These are phyloP conservation scores for Misopates orontium DNA, from an alignment of 257 asterid genomes.

Conservation along the genomic window DNA sequence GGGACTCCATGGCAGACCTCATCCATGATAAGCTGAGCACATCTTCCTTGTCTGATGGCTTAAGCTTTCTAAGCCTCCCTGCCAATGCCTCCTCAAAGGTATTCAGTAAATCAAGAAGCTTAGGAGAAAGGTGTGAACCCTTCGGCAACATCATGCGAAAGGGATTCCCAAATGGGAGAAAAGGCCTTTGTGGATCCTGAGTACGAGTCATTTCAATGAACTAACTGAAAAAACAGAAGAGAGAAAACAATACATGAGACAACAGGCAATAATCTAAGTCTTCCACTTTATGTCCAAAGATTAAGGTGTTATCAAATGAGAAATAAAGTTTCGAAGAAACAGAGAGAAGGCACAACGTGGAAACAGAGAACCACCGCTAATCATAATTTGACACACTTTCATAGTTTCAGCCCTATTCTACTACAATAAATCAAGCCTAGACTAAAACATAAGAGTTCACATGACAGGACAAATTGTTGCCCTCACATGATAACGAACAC, in stretches of 20 bases:
- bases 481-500: too few relatives aligned
- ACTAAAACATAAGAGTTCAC: not conserved
- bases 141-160: constrained; percentile 66
- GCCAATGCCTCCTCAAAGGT: constrained; percentile 66
- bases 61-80: constrained; percentile 58
- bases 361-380: not conserved
- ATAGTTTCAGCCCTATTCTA: too few relatives aligned
- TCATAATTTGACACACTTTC: too few relatives aligned
- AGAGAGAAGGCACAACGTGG: not conserved
- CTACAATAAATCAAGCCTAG: too few relatives aligned
- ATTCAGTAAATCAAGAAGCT: constrained; percentile 57
- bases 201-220: constrained; percentile 54
- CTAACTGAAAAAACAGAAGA: constrained; percentile 37
- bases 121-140: constrained; percentile 58
- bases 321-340: too few relatives aligned
- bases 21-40: constrained; percentile 74
- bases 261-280: not conserved
- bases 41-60: constrained; percentile 56
- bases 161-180: constrained; percentile 76
- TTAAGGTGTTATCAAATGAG: not conserved
- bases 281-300: not conserved
- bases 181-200: constrained; percentile 60
- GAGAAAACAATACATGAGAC: not conserved
- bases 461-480: too few relatives aligned
- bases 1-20: constrained; percentile 57